A percentile compares a stretch with the other conserved stretches of the same genome.
Evolutionary conservation across 345 rosid species (phyloP).

Genomic region (Salix koriyanagi): DNA sequence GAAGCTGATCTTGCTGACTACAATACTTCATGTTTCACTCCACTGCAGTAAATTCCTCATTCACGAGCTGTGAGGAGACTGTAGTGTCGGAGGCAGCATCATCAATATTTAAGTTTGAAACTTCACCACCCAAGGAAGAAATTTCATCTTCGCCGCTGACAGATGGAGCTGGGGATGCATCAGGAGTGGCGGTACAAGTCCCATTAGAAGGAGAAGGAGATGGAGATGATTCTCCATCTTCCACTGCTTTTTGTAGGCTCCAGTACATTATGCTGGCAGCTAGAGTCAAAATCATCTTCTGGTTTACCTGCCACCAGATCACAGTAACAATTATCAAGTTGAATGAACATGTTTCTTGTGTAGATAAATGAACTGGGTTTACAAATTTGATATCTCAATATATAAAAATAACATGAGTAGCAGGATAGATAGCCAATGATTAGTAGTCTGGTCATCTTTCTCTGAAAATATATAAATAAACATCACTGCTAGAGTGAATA

Average conservation of each 20-base stretch:
- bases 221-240: constrained; percentile 52
- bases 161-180: constrained; percentile 67
- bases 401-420: background rate
- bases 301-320: constrained; percentile 62
- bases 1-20: background rate
- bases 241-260: constrained; percentile 59
- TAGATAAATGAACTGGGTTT: background rate
- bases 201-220: constrained; percentile 30
- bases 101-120: constrained; percentile 50
- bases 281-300: constrained; percentile 81
- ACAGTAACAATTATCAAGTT: background rate
- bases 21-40: constrained; percentile 7
- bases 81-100: constrained; percentile 62
- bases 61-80: constrained; percentile 45
- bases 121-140: constrained; percentile 57
- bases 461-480: background rate
- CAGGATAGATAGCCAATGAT: background rate
- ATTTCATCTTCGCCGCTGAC: constrained; percentile 65
- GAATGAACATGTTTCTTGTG: background rate
- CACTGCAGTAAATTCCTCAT: constrained; percentile 33
- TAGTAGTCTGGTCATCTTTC: background rate
- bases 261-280: constrained; percentile 93
- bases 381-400: background rate
- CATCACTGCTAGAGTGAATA: background rate
- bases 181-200: constrained; percentile 39